Conservation (phyloP, 306 rosid genomes). For the Clitoria ternatea region DNA sequence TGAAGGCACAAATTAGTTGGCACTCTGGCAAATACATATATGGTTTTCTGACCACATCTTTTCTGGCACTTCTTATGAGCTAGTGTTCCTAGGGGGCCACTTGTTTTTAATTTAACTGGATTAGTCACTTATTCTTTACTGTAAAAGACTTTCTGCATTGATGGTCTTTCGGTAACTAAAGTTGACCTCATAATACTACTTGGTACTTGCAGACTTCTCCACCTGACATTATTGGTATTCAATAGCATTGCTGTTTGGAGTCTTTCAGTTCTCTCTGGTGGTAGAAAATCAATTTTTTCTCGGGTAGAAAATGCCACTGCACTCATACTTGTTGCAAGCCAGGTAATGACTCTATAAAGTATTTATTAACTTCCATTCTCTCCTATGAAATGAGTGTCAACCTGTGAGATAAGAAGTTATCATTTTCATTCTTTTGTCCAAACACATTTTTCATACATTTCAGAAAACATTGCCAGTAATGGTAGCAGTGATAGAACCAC, state of each 20-base stretch:
- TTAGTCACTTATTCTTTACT: not conserved
- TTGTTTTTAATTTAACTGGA: not conserved
- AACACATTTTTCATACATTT: slow-evolving; percentile 19
- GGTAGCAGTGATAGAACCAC: slow-evolving; percentile 93
- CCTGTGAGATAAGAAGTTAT: not conserved
- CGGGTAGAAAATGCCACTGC: slow-evolving; percentile 62
- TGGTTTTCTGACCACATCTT: not conserved
- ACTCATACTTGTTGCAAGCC: slow-evolving; percentile 72
- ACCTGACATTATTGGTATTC: slow-evolving; percentile 59
- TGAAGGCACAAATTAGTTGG: not conserved
- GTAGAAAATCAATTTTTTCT: slow-evolving; percentile 54
- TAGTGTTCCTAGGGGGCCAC: not conserved
- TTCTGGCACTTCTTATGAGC: not conserved
- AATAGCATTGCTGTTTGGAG: slow-evolving; percentile 45
- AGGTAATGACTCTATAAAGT: slow-evolving; percentile 43
- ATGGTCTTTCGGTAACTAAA: slow-evolving; percentile 11
- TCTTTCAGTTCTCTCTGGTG: slow-evolving; percentile 60
- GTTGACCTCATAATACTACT: slow-evolving; percentile 17
- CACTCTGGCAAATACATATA: not conserved
- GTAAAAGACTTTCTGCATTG: slow-evolving; percentile 3
- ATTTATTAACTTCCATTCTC: not conserved
- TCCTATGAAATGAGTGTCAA: slow-evolving; percentile 17
- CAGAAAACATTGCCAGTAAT: slow-evolving; percentile 94
- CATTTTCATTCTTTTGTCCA: not conserved
- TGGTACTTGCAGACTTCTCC: slow-evolving; percentile 80